These are phyloP conservation scores for Bauhinia variegata DNA, from an alignment of 306 rosid species.

Conservation along the genomic window DNA sequence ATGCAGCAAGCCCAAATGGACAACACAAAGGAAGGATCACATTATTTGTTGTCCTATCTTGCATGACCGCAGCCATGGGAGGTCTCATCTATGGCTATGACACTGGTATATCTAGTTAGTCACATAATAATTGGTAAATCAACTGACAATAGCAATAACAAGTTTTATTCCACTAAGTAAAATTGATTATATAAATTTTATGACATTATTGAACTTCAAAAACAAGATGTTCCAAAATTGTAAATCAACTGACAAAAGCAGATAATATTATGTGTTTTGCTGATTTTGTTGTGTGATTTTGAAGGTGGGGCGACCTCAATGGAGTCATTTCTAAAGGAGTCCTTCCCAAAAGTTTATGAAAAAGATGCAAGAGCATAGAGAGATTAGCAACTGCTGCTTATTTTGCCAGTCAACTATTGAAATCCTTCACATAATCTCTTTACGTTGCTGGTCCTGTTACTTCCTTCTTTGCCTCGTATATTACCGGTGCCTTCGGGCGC, in stretches of 20 bases:
- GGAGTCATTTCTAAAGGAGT: conserved; percentile 70
- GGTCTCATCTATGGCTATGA: conserved; percentile 50
- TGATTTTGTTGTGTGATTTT: neutral
- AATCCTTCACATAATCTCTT: conserved; percentile 77
- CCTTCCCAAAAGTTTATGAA: conserved; percentile 61
- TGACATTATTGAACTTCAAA: too few relatives aligned
- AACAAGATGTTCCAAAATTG: too few relatives aligned
- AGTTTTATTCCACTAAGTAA: too few relatives aligned
- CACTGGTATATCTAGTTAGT: conserved; percentile 46
- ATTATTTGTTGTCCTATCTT: conserved; percentile 40
- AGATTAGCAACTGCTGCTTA: conserved; percentile 69
- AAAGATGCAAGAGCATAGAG: conserved; percentile 52
- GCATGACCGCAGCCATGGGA: conserved; percentile 54
- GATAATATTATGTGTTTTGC: neutral
- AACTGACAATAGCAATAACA: too few relatives aligned
- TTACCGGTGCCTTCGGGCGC: conserved; percentile 67
- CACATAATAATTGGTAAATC: neutral
- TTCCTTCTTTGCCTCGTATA: conserved; percentile 58
- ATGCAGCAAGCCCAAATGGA: conserved; percentile 26
- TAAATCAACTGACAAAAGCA: too few relatives aligned
- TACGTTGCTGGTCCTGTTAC: conserved; percentile 72
- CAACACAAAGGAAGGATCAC: conserved; percentile 35
- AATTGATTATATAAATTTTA: too few relatives aligned
- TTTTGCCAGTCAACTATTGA: conserved; percentile 64
- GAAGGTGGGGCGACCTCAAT: conserved; percentile 75